Base-by-base conservation (phyloP, 768 basidiomycete species). In the Russula brevipes region DNA sequence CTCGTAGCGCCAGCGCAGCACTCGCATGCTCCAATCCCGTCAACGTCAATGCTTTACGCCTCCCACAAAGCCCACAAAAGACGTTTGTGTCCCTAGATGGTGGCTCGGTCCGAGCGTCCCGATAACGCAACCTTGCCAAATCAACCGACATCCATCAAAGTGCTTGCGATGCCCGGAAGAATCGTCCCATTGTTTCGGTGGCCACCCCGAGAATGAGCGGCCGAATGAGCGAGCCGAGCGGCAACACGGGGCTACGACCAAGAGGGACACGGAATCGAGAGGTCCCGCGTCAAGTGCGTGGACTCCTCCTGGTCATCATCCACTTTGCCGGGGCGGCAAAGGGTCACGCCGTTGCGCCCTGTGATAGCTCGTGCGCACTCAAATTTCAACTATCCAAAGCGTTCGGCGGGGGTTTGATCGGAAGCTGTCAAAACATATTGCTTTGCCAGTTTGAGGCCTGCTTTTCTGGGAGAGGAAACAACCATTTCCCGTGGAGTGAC, bases 41-140 rank as follows among this genome's bases (percentile, higher is more conserved):
- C 51, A 35, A 53, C 41, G 50, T 24, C 9, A 60, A 24, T 46
- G 17, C 30, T 19, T 60, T 46, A 46, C 59, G 52, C 54, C 33
- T 36, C 12, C 38, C 7, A 12, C 38, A 39, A 12, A 7, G 5
- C 38, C 38, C n/a, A 2, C 36, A 19, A 36, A 19, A 5, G 30
- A 42, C 1, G 54, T 17, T 7, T 5, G 3, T 3, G 7, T 7
- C 16, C 31, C 7, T 9, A 36, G 4, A 7, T 19, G 7, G 2
- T 44, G 41, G 55, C 50, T 42, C n/a, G 42, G 42, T 33, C 31
- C 30, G 35, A 30, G 44, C 35, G 50, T 51, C 30, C 62, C 52
- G 57, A 47, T 38, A 38, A n/a, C 6, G 45, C 1, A 63, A 45
- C 24, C 30, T 30, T 30, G 24, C 57, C 57, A 39, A 50, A 31